Evolutionary conservation across 192 early-diverging fungal genomes (phyloP), one percentile per base, ranked within the genome.

Genomic region (Coemansia sp.): DNA sequence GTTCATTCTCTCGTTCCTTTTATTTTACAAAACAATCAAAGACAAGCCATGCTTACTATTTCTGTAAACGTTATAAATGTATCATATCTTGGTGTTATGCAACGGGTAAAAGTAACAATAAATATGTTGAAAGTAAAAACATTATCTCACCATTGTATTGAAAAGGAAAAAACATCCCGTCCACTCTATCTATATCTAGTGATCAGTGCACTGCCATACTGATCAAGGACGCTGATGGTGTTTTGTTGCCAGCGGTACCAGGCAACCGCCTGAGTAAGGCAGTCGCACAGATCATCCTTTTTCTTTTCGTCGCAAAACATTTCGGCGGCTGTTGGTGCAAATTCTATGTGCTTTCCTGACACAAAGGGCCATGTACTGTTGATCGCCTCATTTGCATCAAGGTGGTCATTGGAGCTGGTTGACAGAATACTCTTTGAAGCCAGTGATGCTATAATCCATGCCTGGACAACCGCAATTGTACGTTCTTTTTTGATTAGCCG

Each of bases 231-330:
- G 12, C 56, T 58, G 4, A 71, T 63, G 16, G 71, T 63, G 59
- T 58, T 42, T 20, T 60, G 59, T 59, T 84, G 77, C 82, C 82
- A 84, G 7, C n/a, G 40, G 58, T 64, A 68, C 82, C 82, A 84
- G 3, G 77, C 74, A 9, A 66, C 75, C 1, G 68, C 80, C 61
- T 82, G 80, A 9, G 70, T 51, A 21, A 82, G 33, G 46, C 80
- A 82, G 69, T 82, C 80, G 56, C 75, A 82, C 43, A 82, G 66
- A 37, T 82, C 80, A 37, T 82, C 80, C 26, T 74, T 73, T 45
- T 82, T 82, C 42, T 58, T 68, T 51, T 82, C 79, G 20, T 28
- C 26, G 70, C 62, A 58, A 33, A 81, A 75, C 73, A 70, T 72
- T 25, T 55, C 45, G 43, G 63, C 61, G 58, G 63, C 40, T 30